Conservation (phyloP, 306 rosid genomes). For the Cucurbita moschata region DNA sequence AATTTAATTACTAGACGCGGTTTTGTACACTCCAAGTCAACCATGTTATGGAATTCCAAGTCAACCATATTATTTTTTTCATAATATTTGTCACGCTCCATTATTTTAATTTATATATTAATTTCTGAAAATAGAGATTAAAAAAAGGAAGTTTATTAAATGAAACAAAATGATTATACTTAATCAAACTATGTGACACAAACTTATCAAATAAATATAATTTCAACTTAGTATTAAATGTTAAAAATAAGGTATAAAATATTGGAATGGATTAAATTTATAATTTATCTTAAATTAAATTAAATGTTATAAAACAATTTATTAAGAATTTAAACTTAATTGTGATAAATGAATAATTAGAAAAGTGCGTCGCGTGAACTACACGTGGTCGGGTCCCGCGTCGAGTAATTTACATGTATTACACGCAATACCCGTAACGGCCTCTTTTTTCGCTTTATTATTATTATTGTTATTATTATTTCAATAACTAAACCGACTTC, state of each 20-base stretch:
- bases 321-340: neutral
- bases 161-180: neutral
- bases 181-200: neutral
- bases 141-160: too few species aligned
- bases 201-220: neutral
- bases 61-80: neutral
- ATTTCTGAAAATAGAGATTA: too few species aligned
- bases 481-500: neutral
- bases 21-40: neutral
- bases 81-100: neutral
- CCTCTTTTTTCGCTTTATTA: neutral
- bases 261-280: too few species aligned
- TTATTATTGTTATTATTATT: accelerated
- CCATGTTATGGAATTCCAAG: neutral
- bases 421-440: neutral
- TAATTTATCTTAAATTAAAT: neutral
- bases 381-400: neutral
- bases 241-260: too few species aligned
- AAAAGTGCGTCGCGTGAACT: neutral
- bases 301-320: neutral
- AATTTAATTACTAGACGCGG: neutral
- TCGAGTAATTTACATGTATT: neutral
- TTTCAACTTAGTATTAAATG: neutral
- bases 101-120: neutral
- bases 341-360: neutral